phyloP scores from a whole-genome alignment of 2,329 filamentous ascomycete species.

The Lachnum nothofagi region DNA sequence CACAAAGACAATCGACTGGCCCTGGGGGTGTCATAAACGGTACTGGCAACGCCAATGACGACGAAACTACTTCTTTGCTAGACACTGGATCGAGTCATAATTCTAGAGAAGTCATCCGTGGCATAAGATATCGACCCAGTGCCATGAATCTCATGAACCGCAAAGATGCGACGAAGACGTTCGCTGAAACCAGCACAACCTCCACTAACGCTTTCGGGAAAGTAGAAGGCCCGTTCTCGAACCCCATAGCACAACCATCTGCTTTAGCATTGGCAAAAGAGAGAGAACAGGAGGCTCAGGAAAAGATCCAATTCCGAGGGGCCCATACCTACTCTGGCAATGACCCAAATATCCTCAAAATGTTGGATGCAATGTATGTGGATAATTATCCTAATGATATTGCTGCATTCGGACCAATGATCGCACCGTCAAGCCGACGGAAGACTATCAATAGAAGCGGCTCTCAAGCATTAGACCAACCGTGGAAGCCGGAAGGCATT shows the following conservation, averaged over 20 bases:
- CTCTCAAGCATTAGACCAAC: slow-evolving; percentile 40
- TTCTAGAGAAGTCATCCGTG: slow-evolving; percentile 34
- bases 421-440: slow-evolving; percentile 60
- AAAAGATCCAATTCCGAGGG: slow-evolving; percentile 48
- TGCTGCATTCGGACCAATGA: slow-evolving; percentile 71
- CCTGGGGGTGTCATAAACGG: slow-evolving; percentile 10
- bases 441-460: slow-evolving; percentile 40
- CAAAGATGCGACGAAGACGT: slow-evolving; percentile 53
- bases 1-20: slow-evolving; percentile 18
- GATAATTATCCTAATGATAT: slow-evolving; percentile 64
- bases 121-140: slow-evolving; percentile 53
- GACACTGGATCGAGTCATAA: slow-evolving; percentile 29
- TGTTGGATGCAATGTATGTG: slow-evolving; percentile 80
- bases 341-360: slow-evolving; percentile 61
- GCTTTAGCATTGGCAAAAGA: slow-evolving; percentile 35
- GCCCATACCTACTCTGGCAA: slow-evolving; percentile 84
- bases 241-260: slow-evolving; percentile 32
- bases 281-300: slow-evolving; percentile 32
- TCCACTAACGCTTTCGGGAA: slow-evolving; percentile 61
- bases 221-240: slow-evolving; percentile 47
- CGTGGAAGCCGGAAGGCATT: slow-evolving; percentile 79
- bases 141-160: slow-evolving; percentile 57
- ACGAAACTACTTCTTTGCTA: slow-evolving; percentile 28
- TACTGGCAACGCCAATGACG: slow-evolving; percentile 26
- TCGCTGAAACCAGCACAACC: slow-evolving; percentile 60